A percentile compares a stretch with the other conserved stretches of the same genome.
Evolutionary conservation across 257 asterid species (phyloP).

Genomic region (Datura wrightii): DNA sequence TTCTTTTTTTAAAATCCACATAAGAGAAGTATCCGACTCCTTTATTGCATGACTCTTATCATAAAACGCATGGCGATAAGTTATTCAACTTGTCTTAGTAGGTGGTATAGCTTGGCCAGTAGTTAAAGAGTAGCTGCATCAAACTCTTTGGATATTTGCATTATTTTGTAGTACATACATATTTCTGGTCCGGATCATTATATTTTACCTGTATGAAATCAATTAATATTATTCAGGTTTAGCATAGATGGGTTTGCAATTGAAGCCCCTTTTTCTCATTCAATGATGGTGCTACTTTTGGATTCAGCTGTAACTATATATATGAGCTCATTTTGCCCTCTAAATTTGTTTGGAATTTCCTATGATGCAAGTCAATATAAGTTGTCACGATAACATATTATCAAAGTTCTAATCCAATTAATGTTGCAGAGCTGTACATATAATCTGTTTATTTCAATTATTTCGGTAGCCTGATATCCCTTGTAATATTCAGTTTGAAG

Average conservation of each 20-base stretch:
- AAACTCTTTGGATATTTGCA: not conserved
- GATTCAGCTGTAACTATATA: not conserved
- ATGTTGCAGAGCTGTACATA: not conserved
- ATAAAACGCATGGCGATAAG: not conserved
- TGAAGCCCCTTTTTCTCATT: not conserved
- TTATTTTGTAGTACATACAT: slow-evolving; percentile 7
- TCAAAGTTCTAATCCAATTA: not conserved
- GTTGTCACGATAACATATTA: not conserved
- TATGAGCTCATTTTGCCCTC: not conserved
- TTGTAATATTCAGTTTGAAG: slow-evolving; percentile 12
- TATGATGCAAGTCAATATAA: not conserved
- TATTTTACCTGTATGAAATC: not conserved
- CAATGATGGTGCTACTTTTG: not conserved
- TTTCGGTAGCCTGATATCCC: not conserved
- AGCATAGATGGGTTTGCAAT: not conserved
- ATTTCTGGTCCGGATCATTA: slow-evolving; percentile 9
- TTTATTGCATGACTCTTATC: not conserved
- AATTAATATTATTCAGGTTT: not conserved
- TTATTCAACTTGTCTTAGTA: not conserved
- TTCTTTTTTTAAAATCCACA: not conserved
- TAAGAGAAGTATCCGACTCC: not conserved
- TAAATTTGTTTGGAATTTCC: not conserved
- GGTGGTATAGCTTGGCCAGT: not conserved
- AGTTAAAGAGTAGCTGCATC: slow-evolving; percentile 13
- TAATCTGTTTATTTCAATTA: not conserved